Evolutionary conservation across 129 eudicot genomes (phyloP), one percentile per base, ranked within the genome.

Genomic region (Arctium lappa): DNA sequence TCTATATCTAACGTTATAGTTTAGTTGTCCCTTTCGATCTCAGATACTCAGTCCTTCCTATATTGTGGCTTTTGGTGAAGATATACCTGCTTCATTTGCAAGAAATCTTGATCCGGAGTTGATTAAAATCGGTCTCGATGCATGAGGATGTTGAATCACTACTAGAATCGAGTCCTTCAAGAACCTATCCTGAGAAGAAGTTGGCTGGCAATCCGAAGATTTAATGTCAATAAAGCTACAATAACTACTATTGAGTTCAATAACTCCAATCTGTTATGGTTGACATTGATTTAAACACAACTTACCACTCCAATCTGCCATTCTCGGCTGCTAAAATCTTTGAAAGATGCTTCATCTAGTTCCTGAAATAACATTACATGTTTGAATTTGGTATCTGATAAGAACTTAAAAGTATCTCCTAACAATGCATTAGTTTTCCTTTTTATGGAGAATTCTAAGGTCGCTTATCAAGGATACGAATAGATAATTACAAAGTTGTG

Each of bases 121-220:
- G 76, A 63, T 34, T 36, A 76, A 76, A 75, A 10, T 27, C 36
- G 78, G 85, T 63, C 88, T 80, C 33, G 70, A 73, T 73, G 92
- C 87, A 85, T 86, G 92, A 2, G 99, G 99, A 22, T 95, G 98
- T 62, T 90, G 99, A 80, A 95, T 90, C 83, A 95, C 90, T 10
- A 95, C 94, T 22, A 95, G 75, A 36, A 89, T 83, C 13, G 98
- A 90, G 44, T 90, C 93, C 81, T 85, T 91, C 63, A 77, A 75
- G 86, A 85, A 85, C 82, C 84, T 85, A 63, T 89, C 88, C 29
- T 56, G 74, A 39, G 84, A 78, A 77, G 85, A 84, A 60, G 95
- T 91, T 86, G 98, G 95, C 99, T 96, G 70, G 84, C 86, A 79
- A 79, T 85, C 50, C 38, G 50, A 2, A 46, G 8, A 27, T 9